Percentiles rank a stretch among this genome's conserved stretches.
phyloP scores from a whole-genome alignment of 2,329 filamentous ascomycete genomes.

The Aspergillus brasiliensis region DNA sequence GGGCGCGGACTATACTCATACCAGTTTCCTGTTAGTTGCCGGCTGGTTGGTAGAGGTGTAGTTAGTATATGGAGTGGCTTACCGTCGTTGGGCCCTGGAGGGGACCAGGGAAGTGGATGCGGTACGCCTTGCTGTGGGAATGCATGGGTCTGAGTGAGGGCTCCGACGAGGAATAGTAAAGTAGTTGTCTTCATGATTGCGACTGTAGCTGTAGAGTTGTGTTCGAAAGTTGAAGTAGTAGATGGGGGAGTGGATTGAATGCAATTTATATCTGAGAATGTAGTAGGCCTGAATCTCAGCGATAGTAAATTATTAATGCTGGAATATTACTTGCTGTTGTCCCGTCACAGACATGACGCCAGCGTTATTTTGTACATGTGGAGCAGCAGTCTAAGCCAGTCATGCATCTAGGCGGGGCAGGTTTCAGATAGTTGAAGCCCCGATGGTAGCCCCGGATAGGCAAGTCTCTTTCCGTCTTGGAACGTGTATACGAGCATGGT shows the following conservation, averaged over 20 bases:
- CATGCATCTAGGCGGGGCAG: neutral
- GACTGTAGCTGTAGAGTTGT: too few species aligned
- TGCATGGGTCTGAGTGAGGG: neutral
- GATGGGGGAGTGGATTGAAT: neutral
- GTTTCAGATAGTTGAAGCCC: neutral
- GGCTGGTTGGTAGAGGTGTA: neutral
- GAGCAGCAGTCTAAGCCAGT: neutral
- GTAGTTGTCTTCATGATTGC: neutral
- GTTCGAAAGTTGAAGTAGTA: too few species aligned
- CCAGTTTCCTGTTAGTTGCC: neutral
- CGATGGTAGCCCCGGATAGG: neutral
- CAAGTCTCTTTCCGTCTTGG: neutral
- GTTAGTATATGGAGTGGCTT: neutral
- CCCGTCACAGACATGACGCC: neutral
- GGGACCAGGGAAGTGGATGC: neutral
- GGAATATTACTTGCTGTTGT: neutral
- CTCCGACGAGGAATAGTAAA: neutral
- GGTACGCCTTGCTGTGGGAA: neutral
- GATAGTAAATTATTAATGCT: neutral
- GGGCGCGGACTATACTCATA: slow-evolving; percentile 31
- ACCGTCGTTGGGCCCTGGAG: neutral
- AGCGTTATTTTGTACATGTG: neutral
- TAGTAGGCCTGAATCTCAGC: neutral
- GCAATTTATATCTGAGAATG: neutral
- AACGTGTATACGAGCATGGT: neutral